Evolutionary conservation across 148 eudicot species (phyloP).

Genomic region (Chenopodium suecicum): DNA sequence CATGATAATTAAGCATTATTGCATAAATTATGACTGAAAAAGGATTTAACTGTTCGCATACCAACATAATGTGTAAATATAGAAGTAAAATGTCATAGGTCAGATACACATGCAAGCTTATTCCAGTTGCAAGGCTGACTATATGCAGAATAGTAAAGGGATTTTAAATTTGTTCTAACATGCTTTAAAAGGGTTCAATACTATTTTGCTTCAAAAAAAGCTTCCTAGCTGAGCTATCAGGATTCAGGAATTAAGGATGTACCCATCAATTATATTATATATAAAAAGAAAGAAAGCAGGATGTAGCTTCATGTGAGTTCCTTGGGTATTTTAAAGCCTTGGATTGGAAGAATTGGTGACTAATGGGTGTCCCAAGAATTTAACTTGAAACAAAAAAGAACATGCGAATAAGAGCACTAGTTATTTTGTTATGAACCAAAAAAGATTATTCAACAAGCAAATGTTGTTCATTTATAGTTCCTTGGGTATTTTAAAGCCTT

Average conservation of each 20-base stretch:
- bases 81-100: background rate
- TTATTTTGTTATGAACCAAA: background rate
- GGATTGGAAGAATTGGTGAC: background rate
- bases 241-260: background rate
- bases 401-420: background rate
- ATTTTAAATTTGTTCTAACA: background rate
- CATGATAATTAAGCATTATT: background rate
- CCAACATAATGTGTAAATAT: background rate
- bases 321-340: background rate
- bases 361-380: background rate
- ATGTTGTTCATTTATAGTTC: background rate
- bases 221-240: background rate
- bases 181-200: background rate
- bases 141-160: background rate
- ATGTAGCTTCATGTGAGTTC: background rate
- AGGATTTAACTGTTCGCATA: background rate
- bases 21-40: background rate
- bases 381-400: background rate
- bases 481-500: no score
- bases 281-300: background rate
- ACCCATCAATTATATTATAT: no score
- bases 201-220: background rate
- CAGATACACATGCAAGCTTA: background rate
- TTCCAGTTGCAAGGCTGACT: slow-evolving; percentile 1
- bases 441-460: background rate